Evolutionary conservation across 306 rosid genomes (phyloP), one percentile per base, ranked within the genome.

Genomic region (Quercus gilva): DNA sequence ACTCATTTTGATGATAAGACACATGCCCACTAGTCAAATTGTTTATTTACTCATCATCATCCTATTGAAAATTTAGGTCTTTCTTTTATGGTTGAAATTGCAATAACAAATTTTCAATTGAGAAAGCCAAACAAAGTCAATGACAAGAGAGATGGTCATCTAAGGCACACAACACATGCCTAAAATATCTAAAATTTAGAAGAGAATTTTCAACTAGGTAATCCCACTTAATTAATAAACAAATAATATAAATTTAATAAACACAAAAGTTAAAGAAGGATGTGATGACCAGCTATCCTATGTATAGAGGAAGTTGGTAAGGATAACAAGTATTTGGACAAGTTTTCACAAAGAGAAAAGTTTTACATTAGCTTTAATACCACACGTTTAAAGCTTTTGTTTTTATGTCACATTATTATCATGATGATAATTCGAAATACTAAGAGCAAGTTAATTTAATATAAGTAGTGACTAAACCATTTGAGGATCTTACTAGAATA

Each of bases 91-190:
- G 90, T 89, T 89, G 86, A 86, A 87, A 88, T 81, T 65, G 21
- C 41, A 60, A 81, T 75, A 73, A 68, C 78, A 19, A 81, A 56
- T 55, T 84, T 82, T 86, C 84, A 83, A 86, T 80, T 83, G 79
- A 64, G 31, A 76, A 72, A 74, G 77, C 74, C 74, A 13, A 73
- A 25, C 59, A 6, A 89, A 85, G 91, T 92, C 94, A 90, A 94
- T 87, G 94, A 87, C 78, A 91, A 90, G 92, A 91, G 86, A 84
- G 90, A 77, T 79, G 84, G 84, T 88, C 81, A 59, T 81, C 71
- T 74, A 78, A 76, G 84, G 76, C 84, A 55, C 86, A 53, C 82
- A 75, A 51, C 86, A 45, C 82, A 75, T 68, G 81, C 72, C 69
- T 20, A 28, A 64, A 56, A 77, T 3, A 55, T 76, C 43, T 61